These are phyloP conservation scores for Coemansia guatemalensis DNA, from an alignment of 192 early-diverging fungal species.

Conservation along the genomic window DNA sequence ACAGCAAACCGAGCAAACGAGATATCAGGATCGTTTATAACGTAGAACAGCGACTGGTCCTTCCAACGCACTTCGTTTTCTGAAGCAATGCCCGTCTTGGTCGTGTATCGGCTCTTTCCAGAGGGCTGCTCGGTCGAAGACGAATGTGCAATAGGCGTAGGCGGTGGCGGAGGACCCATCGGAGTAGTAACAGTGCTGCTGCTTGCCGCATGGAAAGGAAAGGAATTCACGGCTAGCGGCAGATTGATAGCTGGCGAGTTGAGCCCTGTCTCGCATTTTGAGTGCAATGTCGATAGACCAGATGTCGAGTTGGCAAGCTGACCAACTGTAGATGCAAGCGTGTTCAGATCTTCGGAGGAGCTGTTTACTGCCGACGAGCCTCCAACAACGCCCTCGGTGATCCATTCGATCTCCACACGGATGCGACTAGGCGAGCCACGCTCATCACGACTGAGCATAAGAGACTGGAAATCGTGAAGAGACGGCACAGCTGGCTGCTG, in stretches of 20 bases:
- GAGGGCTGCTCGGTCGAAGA: constrained; percentile 1
- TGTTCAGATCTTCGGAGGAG: constrained; percentile 23
- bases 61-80: constrained; percentile 47
- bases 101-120: constrained; percentile 19
- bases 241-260: constrained; percentile 29
- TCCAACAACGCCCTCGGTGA: constrained; percentile 13
- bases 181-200: constrained; percentile 22
- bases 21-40: constrained; percentile 40
- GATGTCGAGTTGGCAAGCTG: background rate
- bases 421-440: constrained; percentile 21
- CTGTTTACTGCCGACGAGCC: constrained; percentile 12
- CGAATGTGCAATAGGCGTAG: constrained; percentile 16
- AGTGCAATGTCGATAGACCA: constrained; percentile 15
- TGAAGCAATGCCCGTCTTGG: constrained; percentile 15
- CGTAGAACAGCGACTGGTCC: constrained; percentile 30
- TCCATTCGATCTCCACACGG: constrained; percentile 48
- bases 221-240: constrained; percentile 2
- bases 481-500: background rate
- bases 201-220: constrained; percentile 15
- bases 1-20: constrained; percentile 45
- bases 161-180: constrained; percentile 23
- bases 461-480: background rate
- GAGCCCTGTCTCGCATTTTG: constrained; percentile 18
- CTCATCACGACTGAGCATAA: background rate
- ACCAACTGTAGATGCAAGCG: constrained; percentile 9